Evolutionary conservation across 2,329 filamentous ascomycete species (phyloP).

Genomic region (Cladobotryum protrusum): DNA sequence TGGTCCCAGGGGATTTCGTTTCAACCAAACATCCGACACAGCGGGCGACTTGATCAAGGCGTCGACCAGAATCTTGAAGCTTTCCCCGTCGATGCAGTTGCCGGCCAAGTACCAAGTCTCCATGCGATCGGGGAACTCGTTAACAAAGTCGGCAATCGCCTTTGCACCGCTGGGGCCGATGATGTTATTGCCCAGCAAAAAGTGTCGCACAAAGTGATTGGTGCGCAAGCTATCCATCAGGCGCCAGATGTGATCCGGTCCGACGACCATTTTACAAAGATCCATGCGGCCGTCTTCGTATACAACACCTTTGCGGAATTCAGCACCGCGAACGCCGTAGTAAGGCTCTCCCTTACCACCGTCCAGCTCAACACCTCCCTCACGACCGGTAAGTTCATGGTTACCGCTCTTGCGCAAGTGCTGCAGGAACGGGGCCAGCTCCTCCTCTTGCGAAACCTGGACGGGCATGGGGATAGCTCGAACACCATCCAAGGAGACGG

Average conservation of each 20-base stretch:
- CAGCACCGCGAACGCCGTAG: slow-evolving; percentile 28
- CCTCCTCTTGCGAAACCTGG: slow-evolving; percentile 22
- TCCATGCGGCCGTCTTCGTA: slow-evolving; percentile 49
- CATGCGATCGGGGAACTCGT: slow-evolving; percentile 40
- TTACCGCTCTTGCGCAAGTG: slow-evolving; percentile 28
- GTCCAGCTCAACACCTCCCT: slow-evolving; percentile 25
- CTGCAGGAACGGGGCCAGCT: slow-evolving; percentile 29
- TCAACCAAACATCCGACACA: slow-evolving; percentile 48
- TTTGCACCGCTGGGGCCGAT: slow-evolving; percentile 43
- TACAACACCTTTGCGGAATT: slow-evolving; percentile 34
- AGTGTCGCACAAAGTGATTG: slow-evolving; percentile 44
- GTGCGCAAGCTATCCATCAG: slow-evolving; percentile 42
- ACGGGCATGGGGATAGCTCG: slow-evolving; percentile 31
- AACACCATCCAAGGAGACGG: slow-evolving; percentile 26
- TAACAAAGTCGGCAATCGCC: slow-evolving; percentile 40
- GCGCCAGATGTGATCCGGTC: slow-evolving; percentile 43
- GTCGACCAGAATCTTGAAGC: slow-evolving; percentile 37
- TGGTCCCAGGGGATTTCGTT: slow-evolving; percentile 44
- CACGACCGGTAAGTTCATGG: slow-evolving; percentile 17
- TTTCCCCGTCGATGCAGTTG: slow-evolving; percentile 42
- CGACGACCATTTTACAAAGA: slow-evolving; percentile 50
- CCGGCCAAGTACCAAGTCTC: slow-evolving; percentile 52
- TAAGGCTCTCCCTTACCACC: slow-evolving; percentile 32
- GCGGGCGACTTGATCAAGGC: slow-evolving; percentile 37
- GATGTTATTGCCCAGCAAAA: slow-evolving; percentile 49